A percentile compares a stretch with the other conserved stretches of the same genome.
phyloP scores from a whole-genome alignment of 441 rosid genomes.

The Dalechampia spathulata region DNA sequence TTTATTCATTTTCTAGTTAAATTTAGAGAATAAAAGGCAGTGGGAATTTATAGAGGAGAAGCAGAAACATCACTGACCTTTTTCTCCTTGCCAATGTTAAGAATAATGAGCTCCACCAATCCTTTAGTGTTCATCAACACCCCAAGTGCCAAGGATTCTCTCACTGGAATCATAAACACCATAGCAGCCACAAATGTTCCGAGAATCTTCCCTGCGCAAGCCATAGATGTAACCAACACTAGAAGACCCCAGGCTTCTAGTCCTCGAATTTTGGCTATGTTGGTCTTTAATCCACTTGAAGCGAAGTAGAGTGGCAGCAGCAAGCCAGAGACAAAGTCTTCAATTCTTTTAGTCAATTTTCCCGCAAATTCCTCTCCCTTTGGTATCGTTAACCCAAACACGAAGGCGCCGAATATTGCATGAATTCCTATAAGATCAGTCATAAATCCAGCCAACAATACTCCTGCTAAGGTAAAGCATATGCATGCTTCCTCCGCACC shows the following conservation, averaged over 20 bases:
- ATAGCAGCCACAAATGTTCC: constrained; percentile 9
- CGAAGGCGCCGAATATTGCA: neutral
- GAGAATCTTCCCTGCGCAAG: constrained; percentile 7
- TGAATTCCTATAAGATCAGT: constrained; percentile 15
- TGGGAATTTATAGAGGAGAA: too few relatives aligned
- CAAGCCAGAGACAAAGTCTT: constrained; percentile 15
- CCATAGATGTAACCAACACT: neutral
- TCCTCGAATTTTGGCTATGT: too few relatives aligned
- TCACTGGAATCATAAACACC: constrained; percentile 6
- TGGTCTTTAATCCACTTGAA: too few relatives aligned
- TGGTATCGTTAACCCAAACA: constrained; percentile 7
- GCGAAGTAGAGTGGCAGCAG: neutral
- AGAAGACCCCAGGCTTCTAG: constrained; percentile 8
- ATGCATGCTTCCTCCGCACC: constrained; percentile 4
- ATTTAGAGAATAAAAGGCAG: too few relatives aligned
- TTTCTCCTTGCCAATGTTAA: too few relatives aligned
- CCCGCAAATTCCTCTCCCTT: constrained; percentile 4
- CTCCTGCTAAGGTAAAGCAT: constrained; percentile 9
- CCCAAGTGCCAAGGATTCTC: constrained; percentile 5
- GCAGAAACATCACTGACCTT: neutral
- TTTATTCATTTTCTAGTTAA: too few relatives aligned
- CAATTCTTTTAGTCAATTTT: constrained; percentile 2
- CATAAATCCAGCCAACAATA: constrained; percentile 10
- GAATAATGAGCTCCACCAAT: too few relatives aligned
- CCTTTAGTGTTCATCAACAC: too few relatives aligned